A percentile compares a stretch with the other conserved stretches of the same genome.
Conservation (phyloP, 805 yeast genomes). For the Candida stauntonica region DNA sequence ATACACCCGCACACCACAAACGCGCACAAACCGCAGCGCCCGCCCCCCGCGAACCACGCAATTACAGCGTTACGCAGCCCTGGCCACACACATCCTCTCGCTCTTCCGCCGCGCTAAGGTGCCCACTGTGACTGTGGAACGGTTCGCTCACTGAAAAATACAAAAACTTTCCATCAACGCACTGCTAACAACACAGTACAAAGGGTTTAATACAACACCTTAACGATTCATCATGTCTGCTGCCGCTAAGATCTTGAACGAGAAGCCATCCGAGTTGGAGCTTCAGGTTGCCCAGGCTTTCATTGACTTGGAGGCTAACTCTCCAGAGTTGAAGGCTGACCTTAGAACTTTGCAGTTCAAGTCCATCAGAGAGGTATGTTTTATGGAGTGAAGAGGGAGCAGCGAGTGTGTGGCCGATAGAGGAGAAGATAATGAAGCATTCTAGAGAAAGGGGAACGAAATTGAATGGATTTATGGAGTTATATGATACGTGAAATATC, state of each 20-base stretch:
- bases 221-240: conserved; percentile 79
- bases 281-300: conserved; percentile 99
- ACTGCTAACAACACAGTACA: neutral
- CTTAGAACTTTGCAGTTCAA: conserved; percentile 98
- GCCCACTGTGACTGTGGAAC: neutral
- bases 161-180: conserved; percentile 17
- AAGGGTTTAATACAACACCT: neutral
- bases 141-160: conserved; percentile 6
- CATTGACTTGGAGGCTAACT: conserved; percentile 88
- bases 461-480: too few species aligned
- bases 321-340: conserved; percentile 95
- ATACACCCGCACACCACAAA: neutral
- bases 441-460: too few species aligned
- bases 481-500: too few species aligned
- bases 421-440: too few species aligned
- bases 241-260: conserved; percentile 90
- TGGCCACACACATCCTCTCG: too few species aligned
- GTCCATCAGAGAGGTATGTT: conserved; percentile 80
- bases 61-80: neutral
- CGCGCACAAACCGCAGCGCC: neutral
- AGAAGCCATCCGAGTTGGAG: conserved; percentile 97
- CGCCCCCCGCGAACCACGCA: neutral
- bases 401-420: neutral
- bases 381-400: neutral
- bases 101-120: neutral